These are phyloP conservation scores for Phytophthora megakarya DNA, from an alignment of 352 stramenopile species.

Conservation along the genomic window DNA sequence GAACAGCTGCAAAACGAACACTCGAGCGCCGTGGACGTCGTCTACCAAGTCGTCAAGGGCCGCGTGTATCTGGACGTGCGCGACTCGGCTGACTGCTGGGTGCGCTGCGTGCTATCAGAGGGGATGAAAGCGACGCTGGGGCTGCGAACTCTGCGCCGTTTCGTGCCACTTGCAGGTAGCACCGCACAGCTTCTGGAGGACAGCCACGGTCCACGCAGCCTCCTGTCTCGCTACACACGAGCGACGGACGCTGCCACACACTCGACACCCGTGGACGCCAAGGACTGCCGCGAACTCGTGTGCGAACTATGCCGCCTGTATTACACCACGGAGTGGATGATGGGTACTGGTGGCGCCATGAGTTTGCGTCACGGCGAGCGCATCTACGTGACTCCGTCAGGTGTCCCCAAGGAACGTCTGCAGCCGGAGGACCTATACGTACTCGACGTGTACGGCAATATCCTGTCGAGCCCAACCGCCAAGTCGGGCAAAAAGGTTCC, in stretches of 20 bases:
- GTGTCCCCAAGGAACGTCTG: slow-evolving; percentile 97
- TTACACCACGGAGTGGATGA: slow-evolving; percentile 92
- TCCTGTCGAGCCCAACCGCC: slow-evolving; percentile 67
- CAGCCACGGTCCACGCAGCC: slow-evolving; percentile 2
- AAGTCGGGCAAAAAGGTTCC: slow-evolving; percentile 51
- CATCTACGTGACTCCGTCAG: slow-evolving; percentile 95
- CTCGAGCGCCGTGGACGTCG: slow-evolving; percentile 28
- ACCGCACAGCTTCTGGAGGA: slow-evolving; percentile 30
- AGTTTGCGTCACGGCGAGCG: slow-evolving; percentile 92
- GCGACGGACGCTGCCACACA: slow-evolving; percentile 47
- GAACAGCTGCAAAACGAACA: slow-evolving; percentile 52
- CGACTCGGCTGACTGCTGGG: slow-evolving; percentile 73
- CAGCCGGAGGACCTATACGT: slow-evolving; percentile 95
- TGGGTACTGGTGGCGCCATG: slow-evolving; percentile 94
- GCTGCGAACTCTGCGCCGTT: slow-evolving; percentile 44
- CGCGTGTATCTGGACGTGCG: slow-evolving; percentile 67
- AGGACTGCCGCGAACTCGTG: slow-evolving; percentile 60
- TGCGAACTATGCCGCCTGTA: slow-evolving; percentile 79
- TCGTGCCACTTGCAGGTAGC: slow-evolving; percentile 31
- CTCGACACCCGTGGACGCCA: slow-evolving; percentile 43
- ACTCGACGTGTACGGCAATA: slow-evolving; percentile 84
- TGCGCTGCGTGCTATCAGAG: slow-evolving; percentile 52
- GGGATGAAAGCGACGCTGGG: slow-evolving; percentile 43
- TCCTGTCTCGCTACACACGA: slow-evolving; percentile 48
- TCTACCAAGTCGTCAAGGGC: slow-evolving; percentile 51